phyloP scores from a whole-genome alignment of 495 filamentous ascomycete genomes.

The Lophiotrema nucula region DNA sequence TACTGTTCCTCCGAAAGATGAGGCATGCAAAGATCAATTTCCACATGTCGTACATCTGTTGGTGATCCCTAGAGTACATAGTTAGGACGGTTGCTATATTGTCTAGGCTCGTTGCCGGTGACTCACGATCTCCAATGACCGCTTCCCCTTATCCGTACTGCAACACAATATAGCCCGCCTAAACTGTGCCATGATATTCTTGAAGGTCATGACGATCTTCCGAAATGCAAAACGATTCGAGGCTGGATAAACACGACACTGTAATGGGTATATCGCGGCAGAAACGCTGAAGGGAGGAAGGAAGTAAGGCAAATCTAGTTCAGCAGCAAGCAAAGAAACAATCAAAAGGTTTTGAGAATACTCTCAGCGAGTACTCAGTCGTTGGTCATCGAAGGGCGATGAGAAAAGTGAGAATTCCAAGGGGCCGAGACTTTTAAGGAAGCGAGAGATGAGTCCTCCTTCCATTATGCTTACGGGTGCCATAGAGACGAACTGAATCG shows the following conservation, averaged over 20 bases:
- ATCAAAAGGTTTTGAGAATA: background rate
- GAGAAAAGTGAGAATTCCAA: constrained; percentile 4
- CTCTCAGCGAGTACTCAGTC: background rate
- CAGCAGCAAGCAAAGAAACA: constrained; percentile 1
- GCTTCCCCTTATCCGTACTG: constrained; percentile 6
- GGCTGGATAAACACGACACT: background rate
- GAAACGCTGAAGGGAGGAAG: background rate
- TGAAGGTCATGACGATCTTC: constrained; percentile 12
- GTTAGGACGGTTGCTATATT: background rate
- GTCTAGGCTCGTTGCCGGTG: background rate
- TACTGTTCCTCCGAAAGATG: constrained; percentile 39
- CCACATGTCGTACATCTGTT: constrained; percentile 39
- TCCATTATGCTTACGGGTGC: background rate
- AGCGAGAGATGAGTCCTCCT: constrained; percentile 9
- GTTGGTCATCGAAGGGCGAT: background rate
- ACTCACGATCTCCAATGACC: constrained; percentile 25
- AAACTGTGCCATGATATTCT: constrained; percentile 10
- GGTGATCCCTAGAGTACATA: constrained; percentile 33
- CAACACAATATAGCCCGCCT: constrained; percentile 16
- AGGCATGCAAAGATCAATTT: constrained; percentile 26
- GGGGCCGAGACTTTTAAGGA: constrained; percentile 11
- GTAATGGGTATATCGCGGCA: constrained; percentile 1
- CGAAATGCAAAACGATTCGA: background rate
- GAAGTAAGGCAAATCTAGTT: background rate
- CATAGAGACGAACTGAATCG: constrained; percentile 16